Conservation (phyloP, 2,329 filamentous ascomycete genomes). For the Penicillium sp. region DNA sequence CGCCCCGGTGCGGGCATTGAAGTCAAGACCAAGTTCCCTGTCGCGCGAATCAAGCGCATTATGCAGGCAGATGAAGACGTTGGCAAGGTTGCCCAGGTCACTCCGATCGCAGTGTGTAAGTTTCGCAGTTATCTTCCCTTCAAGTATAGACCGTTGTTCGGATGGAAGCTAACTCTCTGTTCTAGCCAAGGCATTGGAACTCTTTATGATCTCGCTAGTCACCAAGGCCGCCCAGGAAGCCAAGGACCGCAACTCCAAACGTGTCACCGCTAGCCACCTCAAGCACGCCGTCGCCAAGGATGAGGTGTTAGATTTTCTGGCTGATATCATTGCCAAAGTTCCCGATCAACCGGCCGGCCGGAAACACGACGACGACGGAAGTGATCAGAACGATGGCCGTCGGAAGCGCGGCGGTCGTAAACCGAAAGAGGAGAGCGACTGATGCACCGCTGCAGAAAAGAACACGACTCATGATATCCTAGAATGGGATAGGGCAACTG, state of each 20-base stretch:
- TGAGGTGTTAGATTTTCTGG: constrained; percentile 91
- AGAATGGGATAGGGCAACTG: constrained; percentile 20
- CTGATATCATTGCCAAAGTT: constrained; percentile 86
- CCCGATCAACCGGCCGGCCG: constrained; percentile 58
- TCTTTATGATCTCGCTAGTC: constrained; percentile 96
- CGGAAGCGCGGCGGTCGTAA: constrained; percentile 45
- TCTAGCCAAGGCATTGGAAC: constrained; percentile 83
- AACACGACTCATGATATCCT: constrained; percentile 24
- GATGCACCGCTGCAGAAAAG: constrained; percentile 8
- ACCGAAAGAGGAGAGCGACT: constrained; percentile 44
- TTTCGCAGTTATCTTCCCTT: constrained; percentile 6
- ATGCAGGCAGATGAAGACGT: constrained; percentile 99
- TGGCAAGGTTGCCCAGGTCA: constrained; percentile 96
- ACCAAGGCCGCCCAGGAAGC: constrained; percentile 85
- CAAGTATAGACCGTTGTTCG: neutral
- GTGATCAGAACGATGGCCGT: constrained; percentile 50
- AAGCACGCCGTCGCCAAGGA: constrained; percentile 87
- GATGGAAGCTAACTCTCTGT: constrained; percentile 18
- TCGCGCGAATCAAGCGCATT: constrained; percentile 95
- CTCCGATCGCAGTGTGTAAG: constrained; percentile 84
- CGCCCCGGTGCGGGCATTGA: constrained; percentile 59
- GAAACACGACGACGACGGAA: constrained; percentile 47
- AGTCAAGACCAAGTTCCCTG: constrained; percentile 94
- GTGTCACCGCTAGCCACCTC: constrained; percentile 85
- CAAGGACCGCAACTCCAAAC: constrained; percentile 77